Conservation (phyloP, 2,329 filamentous ascomycete species). For the Fusarium acutatum region DNA sequence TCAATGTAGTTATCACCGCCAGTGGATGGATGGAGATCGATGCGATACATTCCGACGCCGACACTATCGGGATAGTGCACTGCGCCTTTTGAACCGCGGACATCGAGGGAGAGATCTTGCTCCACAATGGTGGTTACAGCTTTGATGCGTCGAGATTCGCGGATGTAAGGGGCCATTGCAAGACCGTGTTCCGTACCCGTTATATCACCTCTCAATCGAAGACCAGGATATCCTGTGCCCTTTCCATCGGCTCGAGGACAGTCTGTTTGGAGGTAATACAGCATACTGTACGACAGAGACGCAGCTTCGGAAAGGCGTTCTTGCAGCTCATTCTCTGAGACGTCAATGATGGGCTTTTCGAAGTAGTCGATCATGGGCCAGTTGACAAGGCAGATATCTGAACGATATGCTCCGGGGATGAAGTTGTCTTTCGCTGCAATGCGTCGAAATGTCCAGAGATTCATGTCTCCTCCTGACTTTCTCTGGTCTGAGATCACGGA, state of each 20-base stretch:
- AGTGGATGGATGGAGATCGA: constrained; percentile 41
- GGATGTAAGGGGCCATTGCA: constrained; percentile 42
- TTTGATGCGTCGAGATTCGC: constrained; percentile 40
- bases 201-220: constrained; percentile 39
- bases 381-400: constrained; percentile 42
- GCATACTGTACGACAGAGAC: constrained; percentile 41
- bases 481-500: constrained; percentile 38
- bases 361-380: constrained; percentile 46
- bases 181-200: constrained; percentile 42
- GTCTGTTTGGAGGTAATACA: constrained; percentile 41
- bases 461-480: constrained; percentile 40
- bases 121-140: constrained; percentile 39
- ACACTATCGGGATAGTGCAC: constrained; percentile 40
- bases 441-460: constrained; percentile 42
- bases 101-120: constrained; percentile 36
- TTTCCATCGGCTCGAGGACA: constrained; percentile 39
- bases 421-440: constrained; percentile 40
- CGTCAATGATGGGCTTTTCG: constrained; percentile 42
- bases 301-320: constrained; percentile 27
- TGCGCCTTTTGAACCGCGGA: constrained; percentile 34
- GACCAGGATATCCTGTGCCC: constrained; percentile 37
- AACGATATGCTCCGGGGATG: constrained; percentile 30
- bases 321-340: constrained; percentile 28
- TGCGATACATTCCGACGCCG: constrained; percentile 43
- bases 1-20: constrained; percentile 44